These are phyloP conservation scores for Scleroderma citrinum DNA, from an alignment of 768 basidiomycete species.

Conservation along the genomic window DNA sequence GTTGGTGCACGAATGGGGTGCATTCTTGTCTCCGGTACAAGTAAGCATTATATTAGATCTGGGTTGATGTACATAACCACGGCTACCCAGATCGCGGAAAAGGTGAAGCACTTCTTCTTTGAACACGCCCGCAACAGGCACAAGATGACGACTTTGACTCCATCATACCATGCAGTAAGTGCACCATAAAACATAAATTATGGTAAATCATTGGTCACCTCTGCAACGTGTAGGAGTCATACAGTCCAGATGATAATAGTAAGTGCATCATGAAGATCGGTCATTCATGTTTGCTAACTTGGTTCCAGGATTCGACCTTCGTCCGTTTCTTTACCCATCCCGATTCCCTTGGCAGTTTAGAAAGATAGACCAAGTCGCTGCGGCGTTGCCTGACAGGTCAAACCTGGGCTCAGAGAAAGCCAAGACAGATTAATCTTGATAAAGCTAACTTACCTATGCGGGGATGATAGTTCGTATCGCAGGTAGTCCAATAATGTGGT, in stretches of 20 bases:
- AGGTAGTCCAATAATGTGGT: no score
- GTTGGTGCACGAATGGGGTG: constrained; percentile 90
- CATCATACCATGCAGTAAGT: constrained; percentile 88
- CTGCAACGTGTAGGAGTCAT: constrained; percentile 63
- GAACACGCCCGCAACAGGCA: constrained; percentile 95
- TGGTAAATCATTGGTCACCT: background rate
- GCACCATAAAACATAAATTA: background rate
- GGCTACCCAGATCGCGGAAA: constrained; percentile 75
- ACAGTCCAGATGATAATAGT: constrained; percentile 97
- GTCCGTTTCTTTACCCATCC: constrained; percentile 94
- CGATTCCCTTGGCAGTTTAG: constrained; percentile 96
- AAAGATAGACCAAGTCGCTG: constrained; percentile 88
- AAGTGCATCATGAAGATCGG: constrained; percentile 20
- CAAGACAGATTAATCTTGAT: constrained; percentile 44
- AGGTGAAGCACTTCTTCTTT: constrained; percentile 96
- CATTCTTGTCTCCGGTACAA: constrained; percentile 73
- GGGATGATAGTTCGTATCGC: no score
- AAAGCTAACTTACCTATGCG: no score
- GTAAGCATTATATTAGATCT: constrained; percentile 32
- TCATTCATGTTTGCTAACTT: constrained; percentile 1
- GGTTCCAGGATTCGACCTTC: constrained; percentile 78
- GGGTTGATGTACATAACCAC: background rate
- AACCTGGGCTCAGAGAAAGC: constrained; percentile 34
- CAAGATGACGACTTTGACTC: constrained; percentile 97
- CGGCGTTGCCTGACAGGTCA: constrained; percentile 67